These are phyloP conservation scores for Echium plantagineum DNA, from an alignment of 257 asterid genomes.

Conservation along the genomic window DNA sequence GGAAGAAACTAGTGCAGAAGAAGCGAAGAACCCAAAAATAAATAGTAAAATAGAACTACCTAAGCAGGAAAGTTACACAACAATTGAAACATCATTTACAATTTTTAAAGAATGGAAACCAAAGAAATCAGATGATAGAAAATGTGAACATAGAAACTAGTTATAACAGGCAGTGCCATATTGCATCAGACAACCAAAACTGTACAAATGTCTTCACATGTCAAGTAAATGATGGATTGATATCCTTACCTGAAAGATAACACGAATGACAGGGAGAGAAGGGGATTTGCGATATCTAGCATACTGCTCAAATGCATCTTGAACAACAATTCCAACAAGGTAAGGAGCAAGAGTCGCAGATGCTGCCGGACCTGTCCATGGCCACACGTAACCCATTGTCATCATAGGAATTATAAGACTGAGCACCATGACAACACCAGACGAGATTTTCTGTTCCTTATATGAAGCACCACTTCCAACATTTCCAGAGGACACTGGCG, in stretches of 20 bases:
- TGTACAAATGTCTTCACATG: neutral
- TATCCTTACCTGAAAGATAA: conserved; percentile 69
- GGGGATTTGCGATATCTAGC: conserved; percentile 64
- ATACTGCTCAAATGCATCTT: conserved; percentile 80
- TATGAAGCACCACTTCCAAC: conserved; percentile 27
- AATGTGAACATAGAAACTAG: no score
- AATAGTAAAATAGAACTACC: neutral
- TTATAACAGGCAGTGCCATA: no score
- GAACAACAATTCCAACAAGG: conserved; percentile 85
- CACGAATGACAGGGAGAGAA: conserved; percentile 75
- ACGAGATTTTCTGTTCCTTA: conserved; percentile 55
- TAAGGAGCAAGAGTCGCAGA: conserved; percentile 95
- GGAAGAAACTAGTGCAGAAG: no score
- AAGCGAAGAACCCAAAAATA: no score
- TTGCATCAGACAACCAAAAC: neutral
- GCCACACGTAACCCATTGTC: conserved; percentile 97
- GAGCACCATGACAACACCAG: conserved; percentile 68
- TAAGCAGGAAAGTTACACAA: no score
- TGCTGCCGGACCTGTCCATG: conserved; percentile 99
- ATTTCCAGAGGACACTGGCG: conserved; percentile 26
- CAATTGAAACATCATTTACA: neutral
- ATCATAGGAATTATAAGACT: conserved; percentile 77
- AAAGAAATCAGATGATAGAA: neutral
- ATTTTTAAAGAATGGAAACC: neutral
- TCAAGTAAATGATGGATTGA: neutral